These are phyloP conservation scores for Chlorella vulgaris DNA, from an alignment of 139 green algal genomes.

Conservation along the genomic window DNA sequence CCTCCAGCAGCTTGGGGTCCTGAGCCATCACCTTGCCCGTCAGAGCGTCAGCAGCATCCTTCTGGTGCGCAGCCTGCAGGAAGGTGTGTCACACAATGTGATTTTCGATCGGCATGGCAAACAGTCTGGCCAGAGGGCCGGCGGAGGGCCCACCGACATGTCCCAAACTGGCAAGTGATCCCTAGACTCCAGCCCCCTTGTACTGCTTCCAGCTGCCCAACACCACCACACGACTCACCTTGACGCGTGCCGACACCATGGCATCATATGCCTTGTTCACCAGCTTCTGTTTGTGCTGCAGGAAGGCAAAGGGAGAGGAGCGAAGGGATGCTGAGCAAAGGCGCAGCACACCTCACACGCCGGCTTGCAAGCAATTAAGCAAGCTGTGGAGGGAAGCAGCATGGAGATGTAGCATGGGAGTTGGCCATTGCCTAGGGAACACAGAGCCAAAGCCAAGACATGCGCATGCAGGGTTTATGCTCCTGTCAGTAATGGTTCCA, in stretches of 20 bases:
- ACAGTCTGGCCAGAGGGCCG: background rate
- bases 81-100: too few relatives aligned
- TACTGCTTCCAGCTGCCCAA: background rate
- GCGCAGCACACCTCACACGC: too few relatives aligned
- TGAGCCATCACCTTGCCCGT: background rate
- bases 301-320: background rate
- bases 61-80: background rate
- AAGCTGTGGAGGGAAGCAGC: too few relatives aligned
- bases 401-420: too few relatives aligned
- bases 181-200: too few relatives aligned
- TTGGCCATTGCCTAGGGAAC: too few relatives aligned
- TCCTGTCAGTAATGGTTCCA: too few relatives aligned
- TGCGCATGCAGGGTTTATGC: too few relatives aligned
- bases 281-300: background rate
- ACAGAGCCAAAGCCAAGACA: too few relatives aligned
- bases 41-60: background rate
- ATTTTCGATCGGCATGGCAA: too few relatives aligned
- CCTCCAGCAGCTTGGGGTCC: constrained; percentile 1
- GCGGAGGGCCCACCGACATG: background rate
- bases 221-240: background rate
- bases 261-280: constrained; percentile 5
- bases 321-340: too few relatives aligned
- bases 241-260: background rate
- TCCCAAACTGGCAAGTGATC: background rate
- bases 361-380: too few relatives aligned